These are phyloP conservation scores for Candida ovalis DNA, from an alignment of 805 yeast species.

Conservation along the genomic window DNA sequence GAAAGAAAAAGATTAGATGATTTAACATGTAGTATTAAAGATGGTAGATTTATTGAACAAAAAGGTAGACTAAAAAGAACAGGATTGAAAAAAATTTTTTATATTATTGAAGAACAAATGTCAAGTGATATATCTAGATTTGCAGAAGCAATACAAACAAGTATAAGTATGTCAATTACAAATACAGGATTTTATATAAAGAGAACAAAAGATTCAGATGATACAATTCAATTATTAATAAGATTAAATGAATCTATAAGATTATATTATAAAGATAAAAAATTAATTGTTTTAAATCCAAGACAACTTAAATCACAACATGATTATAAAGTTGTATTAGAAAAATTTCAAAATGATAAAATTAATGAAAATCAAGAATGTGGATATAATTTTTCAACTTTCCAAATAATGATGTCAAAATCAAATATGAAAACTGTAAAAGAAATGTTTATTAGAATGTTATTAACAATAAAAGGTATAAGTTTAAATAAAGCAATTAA, in stretches of 20 bases:
- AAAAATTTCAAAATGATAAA: conserved; percentile 33
- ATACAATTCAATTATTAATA: conserved; percentile 60
- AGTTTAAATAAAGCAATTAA: conserved; percentile 80
- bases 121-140: conserved; percentile 41
- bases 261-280: conserved; percentile 34
- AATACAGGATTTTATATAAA: conserved; percentile 64
- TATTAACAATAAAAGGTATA: conserved; percentile 77
- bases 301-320: conserved; percentile 44
- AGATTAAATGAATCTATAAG: conserved; percentile 44
- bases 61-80: conserved; percentile 70
- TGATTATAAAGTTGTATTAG: conserved; percentile 42
- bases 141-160: conserved; percentile 69
- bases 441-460: conserved; percentile 71
- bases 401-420: conserved; percentile 68
- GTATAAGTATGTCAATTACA: conserved; percentile 66
- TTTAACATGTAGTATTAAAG: conserved; percentile 73
- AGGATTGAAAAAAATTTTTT: conserved; percentile 63
- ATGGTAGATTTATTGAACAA: conserved; percentile 88
- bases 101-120: conserved; percentile 74
- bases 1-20: conserved; percentile 92
- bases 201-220: conserved; percentile 68
- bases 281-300: conserved; percentile 50
- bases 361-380: conserved; percentile 27
- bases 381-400: conserved; percentile 49
- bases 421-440: conserved; percentile 64